Conservation (phyloP, 352 stramenopile species). For the Pythium graminicola region DNA sequence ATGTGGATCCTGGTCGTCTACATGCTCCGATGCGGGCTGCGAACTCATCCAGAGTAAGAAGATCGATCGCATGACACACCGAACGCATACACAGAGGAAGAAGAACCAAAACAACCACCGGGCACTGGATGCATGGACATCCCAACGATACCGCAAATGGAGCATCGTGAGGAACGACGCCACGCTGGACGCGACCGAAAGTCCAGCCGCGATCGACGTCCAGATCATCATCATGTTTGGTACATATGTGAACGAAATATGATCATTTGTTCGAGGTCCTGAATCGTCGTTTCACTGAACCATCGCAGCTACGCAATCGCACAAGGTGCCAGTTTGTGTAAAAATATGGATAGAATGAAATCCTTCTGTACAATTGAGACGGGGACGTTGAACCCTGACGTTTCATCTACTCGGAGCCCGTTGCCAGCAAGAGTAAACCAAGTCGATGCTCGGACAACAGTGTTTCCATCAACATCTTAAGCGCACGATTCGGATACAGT, state of each 20-base stretch:
- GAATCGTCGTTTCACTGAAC: not conserved
- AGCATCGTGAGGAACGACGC: slow-evolving; percentile 18
- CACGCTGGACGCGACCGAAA: slow-evolving; percentile 7
- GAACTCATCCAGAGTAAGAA: slow-evolving; percentile 35
- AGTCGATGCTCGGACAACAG: slow-evolving; percentile 56
- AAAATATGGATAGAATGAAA: not conserved
- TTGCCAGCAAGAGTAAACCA: slow-evolving; percentile 45
- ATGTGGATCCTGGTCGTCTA: not conserved
- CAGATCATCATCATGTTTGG: slow-evolving; percentile 20
- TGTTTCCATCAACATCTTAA: slow-evolving; percentile 71
- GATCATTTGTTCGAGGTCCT: not conserved
- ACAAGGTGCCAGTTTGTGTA: not conserved
- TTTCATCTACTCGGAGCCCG: slow-evolving; percentile 9
- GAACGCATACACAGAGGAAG: slow-evolving; percentile 45
- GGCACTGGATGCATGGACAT: slow-evolving; percentile 29
- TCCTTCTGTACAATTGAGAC: not conserved
- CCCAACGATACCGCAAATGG: slow-evolving; percentile 17
- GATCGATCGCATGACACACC: slow-evolving; percentile 30
- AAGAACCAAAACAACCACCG: slow-evolving; percentile 62
- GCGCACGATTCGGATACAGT: slow-evolving; percentile 56
- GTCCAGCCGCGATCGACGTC: slow-evolving; percentile 4
- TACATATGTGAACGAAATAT: not conserved
- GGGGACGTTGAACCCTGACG: not conserved
- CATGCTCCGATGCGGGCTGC: not conserved
- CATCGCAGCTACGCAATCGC: not conserved